Evolutionary conservation across 2,329 filamentous ascomycete genomes (phyloP), one percentile per base, ranked within the genome.

Genomic region (Proliferodiscus dingleyae): DNA sequence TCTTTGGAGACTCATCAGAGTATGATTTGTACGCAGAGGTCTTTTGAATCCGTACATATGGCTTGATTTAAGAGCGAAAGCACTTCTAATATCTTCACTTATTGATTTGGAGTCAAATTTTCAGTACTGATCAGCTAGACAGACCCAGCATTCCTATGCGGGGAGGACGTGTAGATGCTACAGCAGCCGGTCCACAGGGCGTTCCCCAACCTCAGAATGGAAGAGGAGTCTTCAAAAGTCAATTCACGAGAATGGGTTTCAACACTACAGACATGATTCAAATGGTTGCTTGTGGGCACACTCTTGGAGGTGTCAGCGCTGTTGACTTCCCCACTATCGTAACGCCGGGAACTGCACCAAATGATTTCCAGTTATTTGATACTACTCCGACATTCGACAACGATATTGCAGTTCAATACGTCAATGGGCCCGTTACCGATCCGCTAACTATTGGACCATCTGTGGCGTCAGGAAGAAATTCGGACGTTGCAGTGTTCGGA

Each of bases 241-340:
- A 80, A 57, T 83, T 82, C 54, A 46, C 64, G 5, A 71, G 78
- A 40, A 76, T 80, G 68, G 79, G 79, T 5, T 81, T 81, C 62
- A 71, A 62, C 41, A 60, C 61, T 9, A 61, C 68, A 13, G 75
- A 82, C 52, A 82, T 81, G 77, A 80, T 83, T 33, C 71, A 77
- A 55, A 66, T 79, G 19, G 72, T 71, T 2, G 78, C 78, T 8
- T 83, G 80, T 57, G 80, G 80, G 2, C 80, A 83, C 58, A 76
- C 75, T 0, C 60, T 83, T 18, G 80, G 80, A 18, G 75, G 78
- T 13, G 78, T 82, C 6, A 79, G 83, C 61, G 65, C 67, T 21
- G 57, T 59, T 8, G 69, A 79, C 51, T 79, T 79, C 49, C 73
- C 75, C 0, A 64, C 71, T 7, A 72, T 82, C 33, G 72, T 79